Conservation (phyloP, 2,329 filamentous ascomycete species). For the Calonectria crousiana region DNA sequence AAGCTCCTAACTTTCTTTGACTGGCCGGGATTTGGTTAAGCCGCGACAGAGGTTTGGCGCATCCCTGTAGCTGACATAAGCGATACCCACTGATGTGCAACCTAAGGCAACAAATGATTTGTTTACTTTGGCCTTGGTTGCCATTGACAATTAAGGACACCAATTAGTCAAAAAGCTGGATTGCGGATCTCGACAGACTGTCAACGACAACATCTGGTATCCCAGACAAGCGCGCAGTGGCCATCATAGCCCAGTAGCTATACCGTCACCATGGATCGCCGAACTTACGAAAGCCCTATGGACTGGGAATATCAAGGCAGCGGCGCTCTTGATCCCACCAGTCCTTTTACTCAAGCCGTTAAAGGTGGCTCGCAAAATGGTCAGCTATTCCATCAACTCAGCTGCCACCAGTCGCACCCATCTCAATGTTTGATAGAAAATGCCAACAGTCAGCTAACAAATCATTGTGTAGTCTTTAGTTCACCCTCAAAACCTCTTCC, state of each 20-base stretch:
- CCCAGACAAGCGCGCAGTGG: constrained; percentile 16
- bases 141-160: constrained; percentile 38
- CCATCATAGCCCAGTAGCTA: constrained; percentile 25
- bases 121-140: constrained; percentile 52
- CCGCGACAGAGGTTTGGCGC: constrained; percentile 36
- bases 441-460: constrained; percentile 34
- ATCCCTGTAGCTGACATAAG: constrained; percentile 48
- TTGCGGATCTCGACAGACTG: constrained; percentile 8
- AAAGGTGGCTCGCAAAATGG: constrained; percentile 56
- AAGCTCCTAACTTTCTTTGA: constrained; percentile 31
- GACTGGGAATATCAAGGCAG: constrained; percentile 74
- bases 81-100: constrained; percentile 6
- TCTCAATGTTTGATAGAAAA: background rate
- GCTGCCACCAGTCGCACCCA: background rate
- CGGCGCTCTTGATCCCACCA: constrained; percentile 70
- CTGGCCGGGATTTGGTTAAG: constrained; percentile 17
- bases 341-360: constrained; percentile 69
- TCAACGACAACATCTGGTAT: constrained; percentile 19
- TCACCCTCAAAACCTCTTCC: constrained; percentile 52
- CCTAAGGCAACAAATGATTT: constrained; percentile 46
- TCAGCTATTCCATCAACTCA: constrained; percentile 45
- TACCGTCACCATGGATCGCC: constrained; percentile 59
- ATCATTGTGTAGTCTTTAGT: constrained; percentile 48
- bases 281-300: constrained; percentile 73
- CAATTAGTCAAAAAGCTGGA: constrained; percentile 24